phyloP scores from a whole-genome alignment of 1,139 yeast genomes.

The Suhomyces bolitotheri region DNA sequence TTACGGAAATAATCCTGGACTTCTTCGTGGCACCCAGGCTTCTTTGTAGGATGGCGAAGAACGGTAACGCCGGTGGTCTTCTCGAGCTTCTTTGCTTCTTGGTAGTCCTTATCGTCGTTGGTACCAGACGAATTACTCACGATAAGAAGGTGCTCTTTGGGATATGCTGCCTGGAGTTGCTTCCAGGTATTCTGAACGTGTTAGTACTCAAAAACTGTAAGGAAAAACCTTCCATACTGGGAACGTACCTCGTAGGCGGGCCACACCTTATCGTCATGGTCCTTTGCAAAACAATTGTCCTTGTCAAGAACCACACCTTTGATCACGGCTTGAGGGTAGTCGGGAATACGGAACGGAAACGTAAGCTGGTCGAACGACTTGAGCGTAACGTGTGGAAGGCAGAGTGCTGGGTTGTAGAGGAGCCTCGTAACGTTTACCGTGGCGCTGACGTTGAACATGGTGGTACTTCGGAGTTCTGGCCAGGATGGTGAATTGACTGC shows the following conservation, averaged over 20 bases:
- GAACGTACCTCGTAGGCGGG: constrained; percentile 54
- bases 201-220: constrained; percentile 2
- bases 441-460: constrained; percentile 66
- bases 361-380: constrained; percentile 64
- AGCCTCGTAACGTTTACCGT: constrained; percentile 66
- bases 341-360: constrained; percentile 10
- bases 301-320: constrained; percentile 88
- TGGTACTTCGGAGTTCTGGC: too few species aligned
- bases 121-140: constrained; percentile 97
- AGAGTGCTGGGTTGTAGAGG: constrained; percentile 61
- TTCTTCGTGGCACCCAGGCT: constrained; percentile 85
- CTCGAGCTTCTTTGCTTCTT: constrained; percentile 69
- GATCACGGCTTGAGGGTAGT: constrained; percentile 31
- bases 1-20: constrained; percentile 58
- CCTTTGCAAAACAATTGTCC: constrained; percentile 91
- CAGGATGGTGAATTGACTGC: too few species aligned
- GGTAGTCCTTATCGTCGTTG: constrained; percentile 59
- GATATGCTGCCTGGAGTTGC: constrained; percentile 53
- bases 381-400: constrained; percentile 66
- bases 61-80: constrained; percentile 72
- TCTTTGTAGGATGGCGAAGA: constrained; percentile 73
- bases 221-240: too few species aligned
- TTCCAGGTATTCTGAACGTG: constrained; percentile 56
- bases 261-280: constrained; percentile 80
- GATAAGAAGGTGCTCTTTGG: constrained; percentile 66